Evolutionary conservation across 306 rosid species (phyloP).

Genomic region (Fagus crenata): DNA sequence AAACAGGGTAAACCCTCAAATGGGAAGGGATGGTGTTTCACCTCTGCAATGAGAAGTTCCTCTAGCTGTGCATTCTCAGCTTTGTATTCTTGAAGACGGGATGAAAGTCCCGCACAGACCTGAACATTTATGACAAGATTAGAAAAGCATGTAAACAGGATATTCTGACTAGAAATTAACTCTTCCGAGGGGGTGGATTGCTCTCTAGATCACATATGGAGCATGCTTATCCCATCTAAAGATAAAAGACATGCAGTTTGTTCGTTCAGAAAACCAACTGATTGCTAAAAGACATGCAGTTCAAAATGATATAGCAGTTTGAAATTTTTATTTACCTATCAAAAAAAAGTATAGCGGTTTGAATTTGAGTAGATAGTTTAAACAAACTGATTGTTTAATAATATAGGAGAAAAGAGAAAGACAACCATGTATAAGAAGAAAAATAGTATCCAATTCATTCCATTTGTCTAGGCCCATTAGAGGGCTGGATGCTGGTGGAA

Average conservation of each 20-base stretch:
- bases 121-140: conserved; percentile 39
- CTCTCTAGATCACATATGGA: conserved; percentile 17
- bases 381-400: background rate
- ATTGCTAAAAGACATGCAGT: background rate
- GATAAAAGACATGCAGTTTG: too few species aligned
- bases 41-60: conserved; percentile 96
- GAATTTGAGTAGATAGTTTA: background rate
- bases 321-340: background rate
- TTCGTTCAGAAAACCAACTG: conserved; percentile 13
- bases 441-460: background rate
- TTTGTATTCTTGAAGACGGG: conserved; percentile 96
- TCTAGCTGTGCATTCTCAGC: conserved; percentile 96
- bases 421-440: background rate
- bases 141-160: conserved; percentile 26
- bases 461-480: background rate
- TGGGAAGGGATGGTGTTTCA: conserved; percentile 34
- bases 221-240: conserved; percentile 16
- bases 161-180: conserved; percentile 28
- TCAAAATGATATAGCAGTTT: background rate
- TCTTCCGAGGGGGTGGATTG: conserved; percentile 13
- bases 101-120: conserved; percentile 98
- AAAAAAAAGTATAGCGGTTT: background rate
- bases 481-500: conserved; percentile 1
- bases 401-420: background rate
- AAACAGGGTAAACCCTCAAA: conserved; percentile 21